Percentiles rank a stretch among this genome's conserved stretches.
phyloP scores from a whole-genome alignment of 495 filamentous ascomycete genomes.

The Trichoderma asperelloides region DNA sequence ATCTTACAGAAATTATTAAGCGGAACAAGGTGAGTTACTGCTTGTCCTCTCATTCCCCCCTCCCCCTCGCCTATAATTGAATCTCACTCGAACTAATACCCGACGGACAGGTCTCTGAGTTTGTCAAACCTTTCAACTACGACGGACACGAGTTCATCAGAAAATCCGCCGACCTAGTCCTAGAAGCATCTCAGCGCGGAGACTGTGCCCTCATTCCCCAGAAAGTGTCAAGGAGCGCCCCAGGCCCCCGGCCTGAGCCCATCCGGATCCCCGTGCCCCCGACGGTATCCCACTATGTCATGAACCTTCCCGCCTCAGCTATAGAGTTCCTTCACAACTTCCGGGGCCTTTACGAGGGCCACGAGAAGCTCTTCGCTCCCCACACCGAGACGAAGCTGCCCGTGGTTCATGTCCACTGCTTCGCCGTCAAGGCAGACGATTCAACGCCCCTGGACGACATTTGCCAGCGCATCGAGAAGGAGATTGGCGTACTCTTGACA shows the following conservation, averaged over 20 bases:
- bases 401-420: conserved; percentile 86
- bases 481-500: conserved; percentile 52
- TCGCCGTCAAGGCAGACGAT: conserved; percentile 65
- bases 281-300: conserved; percentile 82
- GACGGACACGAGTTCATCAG: conserved; percentile 79
- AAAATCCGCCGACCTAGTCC: conserved; percentile 52
- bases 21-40: conserved; percentile 59
- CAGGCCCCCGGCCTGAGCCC: conserved; percentile 27
- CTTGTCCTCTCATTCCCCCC: neutral
- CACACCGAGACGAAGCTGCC: conserved; percentile 53
- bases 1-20: conserved; percentile 57
- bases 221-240: conserved; percentile 27
- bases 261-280: conserved; percentile 48
- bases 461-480: conserved; percentile 54
- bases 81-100: neutral
- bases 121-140: conserved; percentile 66
- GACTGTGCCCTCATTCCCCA: conserved; percentile 34
- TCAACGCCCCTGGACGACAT: conserved; percentile 51
- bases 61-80: too few relatives aligned
- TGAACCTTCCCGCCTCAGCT: conserved; percentile 91
- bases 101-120: conserved; percentile 48
- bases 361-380: conserved; percentile 56
- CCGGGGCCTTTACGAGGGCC: conserved; percentile 66
- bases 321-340: conserved; percentile 80
- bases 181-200: conserved; percentile 38